Evolutionary conservation across 441 rosid genomes (phyloP).

Genomic region (Eutrema salsugineum): DNA sequence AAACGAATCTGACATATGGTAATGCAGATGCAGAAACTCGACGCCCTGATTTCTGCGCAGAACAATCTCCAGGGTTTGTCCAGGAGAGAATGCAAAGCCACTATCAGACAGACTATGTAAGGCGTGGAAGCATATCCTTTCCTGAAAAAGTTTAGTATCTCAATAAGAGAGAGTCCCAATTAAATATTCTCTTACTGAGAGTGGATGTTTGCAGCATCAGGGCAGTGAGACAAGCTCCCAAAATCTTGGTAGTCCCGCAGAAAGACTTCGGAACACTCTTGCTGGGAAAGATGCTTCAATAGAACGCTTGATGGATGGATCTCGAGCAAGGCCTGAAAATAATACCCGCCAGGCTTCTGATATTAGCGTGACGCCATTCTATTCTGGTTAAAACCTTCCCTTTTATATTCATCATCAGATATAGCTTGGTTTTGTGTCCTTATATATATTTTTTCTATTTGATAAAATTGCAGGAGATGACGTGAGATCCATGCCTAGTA

Average conservation of each 20-base stretch:
- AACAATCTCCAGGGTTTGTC: conserved; percentile 46
- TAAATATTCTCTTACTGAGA: conserved; percentile 24
- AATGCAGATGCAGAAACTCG: conserved; percentile 47
- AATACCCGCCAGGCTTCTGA: conserved; percentile 31
- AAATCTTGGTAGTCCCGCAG: conserved; percentile 40
- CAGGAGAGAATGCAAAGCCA: conserved; percentile 35
- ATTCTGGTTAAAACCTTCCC: conserved; percentile 46
- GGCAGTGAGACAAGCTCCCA: conserved; percentile 43
- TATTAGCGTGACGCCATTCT: conserved; percentile 48
- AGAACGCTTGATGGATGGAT: conserved; percentile 40
- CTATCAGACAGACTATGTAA: conserved; percentile 48
- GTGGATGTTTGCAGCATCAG: conserved; percentile 43
- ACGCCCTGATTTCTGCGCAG: conserved; percentile 39
- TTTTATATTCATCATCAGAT: not conserved
- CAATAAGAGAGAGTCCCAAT: conserved; percentile 1
- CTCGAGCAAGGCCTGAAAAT: conserved; percentile 36
- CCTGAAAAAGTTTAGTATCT: not conserved
- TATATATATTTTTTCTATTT: conserved; percentile 1
- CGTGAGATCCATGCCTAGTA: conserved; percentile 62
- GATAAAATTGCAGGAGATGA: conserved; percentile 48
- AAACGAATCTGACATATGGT: conserved; percentile 8
- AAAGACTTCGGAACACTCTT: conserved; percentile 39
- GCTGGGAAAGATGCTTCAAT: conserved; percentile 29
- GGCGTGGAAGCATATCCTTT: conserved; percentile 20
- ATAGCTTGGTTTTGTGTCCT: not conserved